Evolutionary conservation across 2,329 filamentous ascomycete species (phyloP), one percentile per base, ranked within the genome.

Genomic region (Stemphylium vesicarium): DNA sequence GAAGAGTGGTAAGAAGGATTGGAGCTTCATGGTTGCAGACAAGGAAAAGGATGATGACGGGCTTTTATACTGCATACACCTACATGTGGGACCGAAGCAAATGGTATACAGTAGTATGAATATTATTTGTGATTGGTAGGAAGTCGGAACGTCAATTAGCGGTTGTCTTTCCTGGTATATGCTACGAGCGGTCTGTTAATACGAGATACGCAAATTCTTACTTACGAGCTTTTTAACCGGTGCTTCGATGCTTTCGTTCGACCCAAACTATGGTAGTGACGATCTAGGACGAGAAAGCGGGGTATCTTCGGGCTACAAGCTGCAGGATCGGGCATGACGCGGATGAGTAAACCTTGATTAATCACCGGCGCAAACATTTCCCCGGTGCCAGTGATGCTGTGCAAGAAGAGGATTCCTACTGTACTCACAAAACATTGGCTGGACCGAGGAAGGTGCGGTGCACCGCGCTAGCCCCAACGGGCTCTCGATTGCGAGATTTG

Each of bases 251-350:
- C 12, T 43, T 24, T 32, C 32, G 11, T 12, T 9, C 20, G 12
- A 12, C n/a, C 22, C 9, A 18, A 15, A 18, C 32, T n/a, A n/a
- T 22, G 2, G 42, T 52, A 55, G 44, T 59, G 32, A 56, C 55
- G 50, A 42, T 45, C 37, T 32, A 41, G 49, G 39, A 33, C 42
- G 38, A 56, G 54, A 62, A 65, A 66, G 66, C 60, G 68, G 67
- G 67, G 61, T 57, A 53, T 57, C 50, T 53, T 44, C 55, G 69
- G 61, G 65, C 59, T 50, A 60, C 5, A 41, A 60, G 56, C 20
- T 62, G 60, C 53, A 45, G 61, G 50, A 13, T 57, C 20, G 29
- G 40, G 22, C 40, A 16, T 49, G 46, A 22, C n/a, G 10, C 16
- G 40, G 32, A 10, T 11, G 26, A 29, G 22, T 10, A 38, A 5